These are phyloP conservation scores for Amanita inopinata DNA, from an alignment of 768 basidiomycete genomes.

Conservation along the genomic window DNA sequence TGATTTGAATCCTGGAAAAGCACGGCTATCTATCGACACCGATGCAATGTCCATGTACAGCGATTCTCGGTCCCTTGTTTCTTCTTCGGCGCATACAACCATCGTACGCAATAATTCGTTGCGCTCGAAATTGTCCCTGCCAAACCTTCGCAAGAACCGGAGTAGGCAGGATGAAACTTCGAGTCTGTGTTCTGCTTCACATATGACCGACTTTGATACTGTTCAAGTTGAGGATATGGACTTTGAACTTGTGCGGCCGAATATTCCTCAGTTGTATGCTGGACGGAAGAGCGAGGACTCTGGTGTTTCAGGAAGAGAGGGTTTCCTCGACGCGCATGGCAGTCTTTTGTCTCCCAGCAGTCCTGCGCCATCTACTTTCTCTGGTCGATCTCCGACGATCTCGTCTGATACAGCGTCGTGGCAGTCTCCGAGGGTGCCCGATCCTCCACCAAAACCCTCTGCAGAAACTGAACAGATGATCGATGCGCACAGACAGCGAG, in stretches of 20 bases:
- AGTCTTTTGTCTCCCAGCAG: constrained; percentile 28
- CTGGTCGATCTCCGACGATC: constrained; percentile 9
- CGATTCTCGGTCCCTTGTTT: constrained; percentile 22
- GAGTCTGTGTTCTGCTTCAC: constrained; percentile 16
- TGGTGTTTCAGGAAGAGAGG: constrained; percentile 24
- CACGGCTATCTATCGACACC: constrained; percentile 16
- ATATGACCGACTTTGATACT: constrained; percentile 33
- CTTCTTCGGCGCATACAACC: constrained; percentile 21
- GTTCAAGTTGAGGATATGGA: constrained; percentile 76
- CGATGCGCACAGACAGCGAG: constrained; percentile 66
- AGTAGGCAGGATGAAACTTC: constrained; percentile 28
- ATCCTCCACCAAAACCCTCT: constrained; percentile 6
- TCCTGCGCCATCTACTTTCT: constrained; percentile 27
- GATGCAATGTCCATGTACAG: constrained; percentile 23
- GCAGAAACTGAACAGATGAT: constrained; percentile 30
- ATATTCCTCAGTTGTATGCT: constrained; percentile 29
- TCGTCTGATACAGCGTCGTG: constrained; percentile 18
- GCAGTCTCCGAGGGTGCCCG: constrained; percentile 9
- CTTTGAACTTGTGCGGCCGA: constrained; percentile 67
- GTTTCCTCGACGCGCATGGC: constrained; percentile 22
- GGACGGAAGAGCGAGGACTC: constrained; percentile 50
- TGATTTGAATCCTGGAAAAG: not conserved
- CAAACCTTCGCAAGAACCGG: constrained; percentile 45
- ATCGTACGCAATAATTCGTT: constrained; percentile 33
- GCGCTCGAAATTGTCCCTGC: constrained; percentile 58